Evolutionary conservation across 768 basidiomycete species (phyloP).

Genomic region (Infundibulicybe gibba): DNA sequence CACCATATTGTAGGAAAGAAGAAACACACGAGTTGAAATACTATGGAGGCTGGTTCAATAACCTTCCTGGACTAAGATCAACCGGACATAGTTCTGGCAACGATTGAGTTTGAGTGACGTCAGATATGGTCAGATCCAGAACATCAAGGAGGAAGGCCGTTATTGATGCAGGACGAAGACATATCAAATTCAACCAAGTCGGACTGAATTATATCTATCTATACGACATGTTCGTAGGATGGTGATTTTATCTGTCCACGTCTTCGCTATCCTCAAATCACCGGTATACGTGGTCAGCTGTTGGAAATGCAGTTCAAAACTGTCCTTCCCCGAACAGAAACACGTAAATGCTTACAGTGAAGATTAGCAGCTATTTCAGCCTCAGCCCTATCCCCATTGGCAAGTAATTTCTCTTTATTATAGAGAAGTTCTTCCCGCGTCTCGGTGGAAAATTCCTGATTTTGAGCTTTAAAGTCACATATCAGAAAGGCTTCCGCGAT

Average conservation of each 20-base stretch:
- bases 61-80: too few species aligned
- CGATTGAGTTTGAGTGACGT: too few species aligned
- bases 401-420: slow-evolving; percentile 98
- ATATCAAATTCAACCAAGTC: too few species aligned
- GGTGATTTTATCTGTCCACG: slow-evolving; percentile 11
- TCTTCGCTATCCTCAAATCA: slow-evolving; percentile 28
- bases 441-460: slow-evolving; percentile 96
- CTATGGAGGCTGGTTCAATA: too few species aligned
- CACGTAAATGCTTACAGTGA: slow-evolving; percentile 46
- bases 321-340: slow-evolving; percentile 11
- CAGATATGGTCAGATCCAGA: too few species aligned
- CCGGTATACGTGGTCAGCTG: slow-evolving; percentile 88
- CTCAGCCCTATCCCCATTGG: slow-evolving; percentile 95
- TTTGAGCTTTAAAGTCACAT: slow-evolving; percentile 66
- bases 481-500: neutral
- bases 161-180: too few species aligned
- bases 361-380: slow-evolving; percentile 97
- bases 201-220: slow-evolving; percentile 6
- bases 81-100: too few species aligned
- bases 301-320: slow-evolving; percentile 16
- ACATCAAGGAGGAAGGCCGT: too few species aligned
- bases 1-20: too few species aligned
- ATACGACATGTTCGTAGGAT: slow-evolving; percentile 11
- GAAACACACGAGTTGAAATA: too few species aligned
- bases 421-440: slow-evolving; percentile 97